phyloP scores from a whole-genome alignment of 179 eudicot species.

The Drosera spatulata region DNA sequence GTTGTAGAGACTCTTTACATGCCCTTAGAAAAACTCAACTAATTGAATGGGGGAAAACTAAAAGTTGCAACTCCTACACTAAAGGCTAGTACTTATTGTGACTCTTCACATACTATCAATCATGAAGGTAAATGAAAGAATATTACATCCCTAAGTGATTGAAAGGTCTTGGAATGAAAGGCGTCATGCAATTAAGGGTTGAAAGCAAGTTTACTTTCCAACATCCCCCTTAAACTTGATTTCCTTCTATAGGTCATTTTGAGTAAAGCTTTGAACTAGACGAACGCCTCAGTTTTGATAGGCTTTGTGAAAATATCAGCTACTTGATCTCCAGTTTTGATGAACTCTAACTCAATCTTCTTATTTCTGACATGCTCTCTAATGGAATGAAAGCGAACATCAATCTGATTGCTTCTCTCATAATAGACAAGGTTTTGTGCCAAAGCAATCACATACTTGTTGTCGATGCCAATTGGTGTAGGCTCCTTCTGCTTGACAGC shows the following conservation, averaged over 20 bases:
- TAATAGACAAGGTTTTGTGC: not conserved
- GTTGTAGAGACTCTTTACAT: too few relatives aligned
- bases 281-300: not conserved
- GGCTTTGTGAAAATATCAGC: constrained; percentile 1
- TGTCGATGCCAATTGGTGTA: not conserved
- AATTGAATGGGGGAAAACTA: too few relatives aligned
- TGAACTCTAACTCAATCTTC: not conserved
- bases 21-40: too few relatives aligned
- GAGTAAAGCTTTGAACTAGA: too few relatives aligned
- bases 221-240: constrained; percentile 4
- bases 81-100: too few relatives aligned
- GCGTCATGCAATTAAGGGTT: too few relatives aligned
- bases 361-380: not conserved
- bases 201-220: not conserved
- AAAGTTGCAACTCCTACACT: too few relatives aligned
- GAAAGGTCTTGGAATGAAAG: too few relatives aligned
- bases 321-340: not conserved
- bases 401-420: not conserved
- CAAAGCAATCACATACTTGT: not conserved
- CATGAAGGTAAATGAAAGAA: too few relatives aligned
- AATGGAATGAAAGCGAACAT: not conserved
- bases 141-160: too few relatives aligned
- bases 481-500: too few relatives aligned
- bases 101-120: too few relatives aligned
- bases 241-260: not conserved